Conservation (phyloP, 2,329 filamentous ascomycete genomes). For the Arachnomyces sp. region DNA sequence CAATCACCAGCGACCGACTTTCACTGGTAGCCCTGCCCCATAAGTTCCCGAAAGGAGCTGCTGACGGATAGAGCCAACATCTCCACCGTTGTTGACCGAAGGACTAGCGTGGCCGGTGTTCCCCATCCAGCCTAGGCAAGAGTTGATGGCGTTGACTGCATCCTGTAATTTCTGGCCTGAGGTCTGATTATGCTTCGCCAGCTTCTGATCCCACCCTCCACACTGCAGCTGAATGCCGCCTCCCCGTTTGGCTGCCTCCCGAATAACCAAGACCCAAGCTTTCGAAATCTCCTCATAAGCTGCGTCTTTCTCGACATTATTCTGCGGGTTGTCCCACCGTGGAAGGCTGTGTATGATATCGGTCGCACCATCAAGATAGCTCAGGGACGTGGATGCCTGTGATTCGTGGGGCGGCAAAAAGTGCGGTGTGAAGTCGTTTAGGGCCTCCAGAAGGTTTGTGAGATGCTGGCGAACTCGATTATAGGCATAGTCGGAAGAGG, state of each 20-base stretch:
- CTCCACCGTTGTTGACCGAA: slow-evolving; percentile 27
- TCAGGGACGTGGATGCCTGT: slow-evolving; percentile 72
- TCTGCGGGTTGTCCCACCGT: slow-evolving; percentile 79
- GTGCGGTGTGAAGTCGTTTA: slow-evolving; percentile 90
- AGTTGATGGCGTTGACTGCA: slow-evolving; percentile 68
- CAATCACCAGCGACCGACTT: slow-evolving; percentile 48
- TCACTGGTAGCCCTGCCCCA: slow-evolving; percentile 45
- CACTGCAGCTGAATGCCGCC: slow-evolving; percentile 84
- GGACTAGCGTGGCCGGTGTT: slow-evolving; percentile 20
- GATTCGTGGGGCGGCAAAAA: slow-evolving; percentile 87
- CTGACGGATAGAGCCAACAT: slow-evolving; percentile 44
- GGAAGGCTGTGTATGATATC: slow-evolving; percentile 83
- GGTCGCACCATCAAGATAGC: slow-evolving; percentile 83
- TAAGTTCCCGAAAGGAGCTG: slow-evolving; percentile 51
- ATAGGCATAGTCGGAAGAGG: slow-evolving; percentile 86
- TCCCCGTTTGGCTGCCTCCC: slow-evolving; percentile 81
- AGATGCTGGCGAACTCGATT: slow-evolving; percentile 81
- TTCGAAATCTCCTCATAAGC: slow-evolving; percentile 94
- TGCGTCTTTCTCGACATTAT: slow-evolving; percentile 88
- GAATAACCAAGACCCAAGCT: slow-evolving; percentile 86
- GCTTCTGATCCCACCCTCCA: slow-evolving; percentile 82
- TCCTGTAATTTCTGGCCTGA: slow-evolving; percentile 72
- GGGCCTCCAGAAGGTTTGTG: slow-evolving; percentile 71
- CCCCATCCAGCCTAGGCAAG: slow-evolving; percentile 69
- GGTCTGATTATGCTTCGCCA: slow-evolving; percentile 79